These are phyloP conservation scores for Isatis lusitanica DNA, from an alignment of 441 rosid genomes.

Conservation along the genomic window DNA sequence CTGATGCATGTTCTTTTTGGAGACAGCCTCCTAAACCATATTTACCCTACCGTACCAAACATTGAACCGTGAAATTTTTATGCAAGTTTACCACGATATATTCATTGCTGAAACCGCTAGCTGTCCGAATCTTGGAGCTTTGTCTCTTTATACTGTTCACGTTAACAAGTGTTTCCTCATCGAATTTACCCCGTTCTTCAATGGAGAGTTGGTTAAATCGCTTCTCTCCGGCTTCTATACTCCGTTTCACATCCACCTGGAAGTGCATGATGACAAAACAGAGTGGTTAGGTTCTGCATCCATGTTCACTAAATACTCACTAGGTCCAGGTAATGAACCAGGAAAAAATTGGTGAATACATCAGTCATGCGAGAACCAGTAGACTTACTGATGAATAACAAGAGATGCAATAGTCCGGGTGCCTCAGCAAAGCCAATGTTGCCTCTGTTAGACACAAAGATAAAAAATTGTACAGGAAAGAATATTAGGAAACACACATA, in stretches of 20 bases:
- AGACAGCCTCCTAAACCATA: not conserved
- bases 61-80: not conserved
- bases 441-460: slow-evolving; percentile 62
- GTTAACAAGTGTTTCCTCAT: slow-evolving; percentile 91
- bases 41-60: not conserved
- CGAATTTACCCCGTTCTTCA: slow-evolving; percentile 93
- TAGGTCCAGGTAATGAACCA: not conserved
- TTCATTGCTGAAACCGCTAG: slow-evolving; percentile 73
- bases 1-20: not conserved
- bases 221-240: slow-evolving; percentile 80
- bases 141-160: slow-evolving; percentile 73
- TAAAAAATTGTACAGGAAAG: not conserved
- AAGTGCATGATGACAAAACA: not conserved
- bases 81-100: slow-evolving; percentile 74
- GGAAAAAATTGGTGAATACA: not conserved
- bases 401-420: slow-evolving; percentile 94
- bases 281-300: slow-evolving; percentile 14
- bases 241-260: slow-evolving; percentile 75
- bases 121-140: slow-evolving; percentile 53
- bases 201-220: slow-evolving; percentile 88
- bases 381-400: slow-evolving; percentile 84
- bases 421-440: slow-evolving; percentile 77
- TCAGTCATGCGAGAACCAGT: not conserved
- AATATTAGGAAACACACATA: not conserved
- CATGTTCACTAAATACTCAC: not conserved